These are phyloP conservation scores for Notholithocarpus densiflorus DNA, from an alignment of 306 rosid species.

Conservation along the genomic window DNA sequence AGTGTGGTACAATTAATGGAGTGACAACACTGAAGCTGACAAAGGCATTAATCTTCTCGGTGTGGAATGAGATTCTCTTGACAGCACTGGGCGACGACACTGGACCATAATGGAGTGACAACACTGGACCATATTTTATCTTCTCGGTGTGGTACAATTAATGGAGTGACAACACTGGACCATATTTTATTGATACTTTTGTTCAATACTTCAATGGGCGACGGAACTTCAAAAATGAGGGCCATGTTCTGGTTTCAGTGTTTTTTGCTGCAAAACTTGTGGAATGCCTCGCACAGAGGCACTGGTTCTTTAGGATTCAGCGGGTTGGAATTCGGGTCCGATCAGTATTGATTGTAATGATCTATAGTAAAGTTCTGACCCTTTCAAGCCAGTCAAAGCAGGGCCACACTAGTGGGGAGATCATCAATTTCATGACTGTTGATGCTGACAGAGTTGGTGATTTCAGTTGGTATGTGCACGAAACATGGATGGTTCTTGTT, in stretches of 20 bases:
- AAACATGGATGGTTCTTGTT: constrained; percentile 39
- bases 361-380: constrained; percentile 44
- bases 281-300: constrained; percentile 44
- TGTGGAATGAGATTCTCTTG: constrained; percentile 37
- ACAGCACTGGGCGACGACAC: too few relatives aligned
- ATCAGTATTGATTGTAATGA: constrained; percentile 30
- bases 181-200: constrained; percentile 38
- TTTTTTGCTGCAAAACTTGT: constrained; percentile 41
- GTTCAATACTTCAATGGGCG: constrained; percentile 47
- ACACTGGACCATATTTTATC: constrained; percentile 51
- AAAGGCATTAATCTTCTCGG: constrained; percentile 31
- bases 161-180: too few relatives aligned
- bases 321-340: constrained; percentile 33
- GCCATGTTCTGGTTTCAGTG: constrained; percentile 37
- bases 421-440: constrained; percentile 46
- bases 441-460: constrained; percentile 51
- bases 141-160: too few relatives aligned
- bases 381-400: constrained; percentile 51
- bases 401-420: constrained; percentile 43
- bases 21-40: constrained; percentile 30
- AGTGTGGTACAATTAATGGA: constrained; percentile 18
- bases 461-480: constrained; percentile 40
- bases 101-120: too few relatives aligned
- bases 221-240: constrained; percentile 29
- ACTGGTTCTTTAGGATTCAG: constrained; percentile 39